Conservation (phyloP, 352 stramenopile species). For the Globisporangium emineosum region DNA sequence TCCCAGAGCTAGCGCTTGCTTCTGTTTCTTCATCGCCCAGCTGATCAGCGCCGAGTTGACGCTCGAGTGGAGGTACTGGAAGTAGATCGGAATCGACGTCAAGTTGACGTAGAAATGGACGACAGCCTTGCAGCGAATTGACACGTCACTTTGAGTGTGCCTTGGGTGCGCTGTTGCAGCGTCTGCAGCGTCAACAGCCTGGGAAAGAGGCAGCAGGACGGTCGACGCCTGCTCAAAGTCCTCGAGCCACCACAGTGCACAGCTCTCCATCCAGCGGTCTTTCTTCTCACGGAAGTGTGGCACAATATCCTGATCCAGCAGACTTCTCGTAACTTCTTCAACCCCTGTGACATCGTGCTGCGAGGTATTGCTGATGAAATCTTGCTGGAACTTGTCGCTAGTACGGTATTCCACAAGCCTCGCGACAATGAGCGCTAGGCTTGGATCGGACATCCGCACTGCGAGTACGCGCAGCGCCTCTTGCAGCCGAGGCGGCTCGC, state of each 20-base stretch:
- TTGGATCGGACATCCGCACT: constrained; percentile 82
- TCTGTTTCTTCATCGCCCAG: constrained; percentile 53
- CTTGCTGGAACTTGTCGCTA: constrained; percentile 45
- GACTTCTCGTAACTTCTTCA: constrained; percentile 41
- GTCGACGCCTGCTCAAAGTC: constrained; percentile 81
- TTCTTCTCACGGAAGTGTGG: constrained; percentile 53
- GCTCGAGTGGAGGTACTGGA: constrained; percentile 76
- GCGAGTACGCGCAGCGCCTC: constrained; percentile 89
- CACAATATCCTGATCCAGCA: constrained; percentile 70
- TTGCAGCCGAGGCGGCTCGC: constrained; percentile 90
- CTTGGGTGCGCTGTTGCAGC: constrained; percentile 3
- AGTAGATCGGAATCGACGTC: constrained; percentile 83
- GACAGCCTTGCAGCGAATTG: constrained; percentile 41
- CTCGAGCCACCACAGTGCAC: constrained; percentile 80
- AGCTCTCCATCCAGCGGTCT: constrained; percentile 78
- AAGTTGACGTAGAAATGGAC: constrained; percentile 81
- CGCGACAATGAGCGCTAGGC: constrained; percentile 88
- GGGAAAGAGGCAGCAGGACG: constrained; percentile 58
- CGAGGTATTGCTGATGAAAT: constrained; percentile 39
- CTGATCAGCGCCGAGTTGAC: constrained; percentile 56
- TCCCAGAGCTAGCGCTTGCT: neutral
- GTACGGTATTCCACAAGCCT: constrained; percentile 82
- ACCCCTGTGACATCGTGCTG: constrained; percentile 61
- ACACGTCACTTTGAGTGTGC: constrained; percentile 17
- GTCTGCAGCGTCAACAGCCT: constrained; percentile 53